These are phyloP conservation scores for Ophiostoma triangulosporum DNA, from an alignment of 2,329 filamentous ascomycete species.

Conservation along the genomic window DNA sequence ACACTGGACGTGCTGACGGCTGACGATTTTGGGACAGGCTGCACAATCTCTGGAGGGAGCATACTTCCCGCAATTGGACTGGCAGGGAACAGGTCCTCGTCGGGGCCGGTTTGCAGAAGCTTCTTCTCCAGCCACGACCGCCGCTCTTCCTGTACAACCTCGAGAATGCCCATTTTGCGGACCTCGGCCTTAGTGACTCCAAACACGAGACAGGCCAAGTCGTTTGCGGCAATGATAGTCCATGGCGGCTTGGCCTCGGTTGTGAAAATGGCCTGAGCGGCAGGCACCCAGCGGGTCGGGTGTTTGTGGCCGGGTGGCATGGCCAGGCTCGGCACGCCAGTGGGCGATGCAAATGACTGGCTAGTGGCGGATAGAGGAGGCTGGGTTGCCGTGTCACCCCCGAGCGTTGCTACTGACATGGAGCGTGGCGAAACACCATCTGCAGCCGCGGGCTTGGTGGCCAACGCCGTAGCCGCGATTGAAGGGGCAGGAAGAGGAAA, in stretches of 20 bases:
- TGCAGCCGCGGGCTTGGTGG: neutral
- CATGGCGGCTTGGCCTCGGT: slow-evolving; percentile 84
- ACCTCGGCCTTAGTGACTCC: slow-evolving; percentile 97
- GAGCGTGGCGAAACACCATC: slow-evolving; percentile 1
- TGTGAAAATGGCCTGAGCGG: slow-evolving; percentile 92
- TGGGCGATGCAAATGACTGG: slow-evolving; percentile 26
- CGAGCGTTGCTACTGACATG: slow-evolving; percentile 1
- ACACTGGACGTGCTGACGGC: slow-evolving; percentile 32
- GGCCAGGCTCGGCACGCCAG: slow-evolving; percentile 32
- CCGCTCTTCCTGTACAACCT: slow-evolving; percentile 83
- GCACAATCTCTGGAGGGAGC: slow-evolving; percentile 24
- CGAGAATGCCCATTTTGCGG: slow-evolving; percentile 83
- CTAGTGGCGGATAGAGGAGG: slow-evolving; percentile 1
- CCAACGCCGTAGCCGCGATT: neutral
- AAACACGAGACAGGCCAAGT: slow-evolving; percentile 92
- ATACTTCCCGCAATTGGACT: slow-evolving; percentile 21
- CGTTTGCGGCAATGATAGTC: slow-evolving; percentile 94
- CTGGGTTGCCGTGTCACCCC: slow-evolving; percentile 1
- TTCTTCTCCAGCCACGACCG: slow-evolving; percentile 83
- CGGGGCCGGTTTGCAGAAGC: slow-evolving; percentile 49
- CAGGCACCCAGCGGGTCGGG: slow-evolving; percentile 77
- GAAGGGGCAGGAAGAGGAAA: slow-evolving; percentile 9
- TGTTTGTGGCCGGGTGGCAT: slow-evolving; percentile 65
- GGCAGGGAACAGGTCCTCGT: slow-evolving; percentile 24
- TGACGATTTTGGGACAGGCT: slow-evolving; percentile 21